Base-by-base conservation (phyloP, 2,329 filamentous ascomycete species). In the Meredithiella fracta region DNA sequence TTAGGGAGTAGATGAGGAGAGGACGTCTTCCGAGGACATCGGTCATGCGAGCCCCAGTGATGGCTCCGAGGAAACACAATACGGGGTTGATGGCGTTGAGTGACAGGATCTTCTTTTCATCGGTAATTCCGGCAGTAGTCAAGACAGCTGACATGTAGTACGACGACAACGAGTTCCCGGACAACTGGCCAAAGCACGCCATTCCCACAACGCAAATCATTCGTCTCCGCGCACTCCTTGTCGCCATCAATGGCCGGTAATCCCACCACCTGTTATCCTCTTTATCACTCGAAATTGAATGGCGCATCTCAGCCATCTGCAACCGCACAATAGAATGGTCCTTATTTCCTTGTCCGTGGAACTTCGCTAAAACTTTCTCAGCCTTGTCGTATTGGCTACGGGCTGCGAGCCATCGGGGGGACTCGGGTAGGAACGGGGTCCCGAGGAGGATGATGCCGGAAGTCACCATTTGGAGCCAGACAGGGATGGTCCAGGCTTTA, bases 21-120 rank as follows among this genome's bases (percentile, higher is more conserved):
- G 75, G 75, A 2, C 79, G 74, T 38, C 79, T 76, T n/a, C 79
- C 77, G 4, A 80, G 58, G 1, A 71, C 70, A 40, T 81, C 78
- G 1, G 77, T 76, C 52, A 81, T 68, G 14, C 71, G 68, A 3
- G 78, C 76, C 49, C 79, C 79, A 0, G 74, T 61, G 17, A 79
- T 67, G 17, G 76, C 73, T 1, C 68, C 72, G 1, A 73, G 60
- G 58, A 75, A 70, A 62, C 73, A 75, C 34, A 78, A 66, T 23
- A 77, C 72, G 23, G 77, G 74, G 63, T 79, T 76, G 60, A 75
- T 69, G 34, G 67, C 73, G 62, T 77, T 77, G 51, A 75, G 66
- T 1, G 73, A 72, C 11, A 82, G 68, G 0, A 71, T 67, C 11
- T 65, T 72, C 60, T 72, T 68, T 58, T 73, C 66, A 1, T 69